Conservation (phyloP, 371 early-diverging fungal species). For the Rhizomucor pusillus region DNA sequence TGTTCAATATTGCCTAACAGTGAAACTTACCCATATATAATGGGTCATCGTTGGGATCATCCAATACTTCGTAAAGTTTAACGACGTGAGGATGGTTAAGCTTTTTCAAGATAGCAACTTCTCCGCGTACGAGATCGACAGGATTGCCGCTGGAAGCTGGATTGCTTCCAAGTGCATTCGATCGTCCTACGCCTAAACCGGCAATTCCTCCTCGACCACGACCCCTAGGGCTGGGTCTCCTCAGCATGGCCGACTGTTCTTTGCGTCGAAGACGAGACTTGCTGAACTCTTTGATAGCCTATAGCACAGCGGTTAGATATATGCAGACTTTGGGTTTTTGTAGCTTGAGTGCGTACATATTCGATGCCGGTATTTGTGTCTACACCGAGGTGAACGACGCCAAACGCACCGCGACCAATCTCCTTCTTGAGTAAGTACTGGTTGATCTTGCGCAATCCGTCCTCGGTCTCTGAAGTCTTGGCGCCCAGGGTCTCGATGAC, state of each 20-base stretch:
- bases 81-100: slow-evolving; percentile 88
- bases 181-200: slow-evolving; percentile 31
- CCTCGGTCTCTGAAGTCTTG: slow-evolving; percentile 62
- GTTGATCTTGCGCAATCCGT: slow-evolving; percentile 72
- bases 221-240: slow-evolving; percentile 34
- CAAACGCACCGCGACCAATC: slow-evolving; percentile 89
- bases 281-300: slow-evolving; percentile 92
- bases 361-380: slow-evolving; percentile 51
- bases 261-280: slow-evolving; percentile 79
- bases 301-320: not conserved
- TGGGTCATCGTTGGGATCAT: slow-evolving; percentile 80
- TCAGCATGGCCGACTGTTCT: slow-evolving; percentile 58
- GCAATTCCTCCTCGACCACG: slow-evolving; percentile 36
- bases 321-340: not conserved
- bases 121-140: slow-evolving; percentile 82
- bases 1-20: too few relatives aligned
- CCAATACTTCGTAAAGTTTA: slow-evolving; percentile 88
- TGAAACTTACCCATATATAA: slow-evolving; percentile 68
- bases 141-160: slow-evolving; percentile 47
- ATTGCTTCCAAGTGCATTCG: not conserved
- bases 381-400: slow-evolving; percentile 80
- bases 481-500: slow-evolving; percentile 74
- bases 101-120: slow-evolving; percentile 94
- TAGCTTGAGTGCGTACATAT: slow-evolving; percentile 50
- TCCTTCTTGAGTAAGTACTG: slow-evolving; percentile 74